Conservation (phyloP, 345 rosid genomes). For the Eucalyptus erythrocorys region DNA sequence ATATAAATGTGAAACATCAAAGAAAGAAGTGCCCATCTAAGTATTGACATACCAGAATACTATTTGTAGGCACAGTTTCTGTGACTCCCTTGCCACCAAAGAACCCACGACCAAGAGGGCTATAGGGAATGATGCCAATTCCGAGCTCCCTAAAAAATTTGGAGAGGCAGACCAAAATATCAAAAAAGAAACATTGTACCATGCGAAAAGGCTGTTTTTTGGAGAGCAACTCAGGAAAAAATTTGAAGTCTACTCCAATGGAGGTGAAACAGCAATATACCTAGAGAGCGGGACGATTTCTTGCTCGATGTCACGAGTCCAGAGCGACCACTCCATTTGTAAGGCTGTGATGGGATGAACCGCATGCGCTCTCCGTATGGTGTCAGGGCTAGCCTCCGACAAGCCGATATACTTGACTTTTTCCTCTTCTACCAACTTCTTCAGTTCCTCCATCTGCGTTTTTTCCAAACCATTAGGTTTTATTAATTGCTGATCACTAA, state of each 20-base stretch:
- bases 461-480: background rate
- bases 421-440: slow-evolving; percentile 27
- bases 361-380: slow-evolving; percentile 26
- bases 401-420: slow-evolving; percentile 31
- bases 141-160: slow-evolving; percentile 1
- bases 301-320: slow-evolving; percentile 32
- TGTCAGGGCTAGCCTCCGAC: slow-evolving; percentile 34
- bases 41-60: background rate
- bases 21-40: background rate
- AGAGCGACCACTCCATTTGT: slow-evolving; percentile 26
- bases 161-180: background rate
- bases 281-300: slow-evolving; percentile 15
- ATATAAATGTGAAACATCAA: background rate
- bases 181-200: background rate
- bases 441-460: slow-evolving; percentile 19
- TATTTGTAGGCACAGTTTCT: background rate
- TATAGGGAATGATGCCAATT: background rate
- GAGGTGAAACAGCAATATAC: background rate
- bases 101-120: background rate
- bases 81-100: background rate
- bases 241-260: background rate
- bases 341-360: slow-evolving; percentile 36
- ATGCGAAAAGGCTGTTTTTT: background rate
- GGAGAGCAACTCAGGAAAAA: background rate
- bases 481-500: background rate